phyloP scores from a whole-genome alignment of 805 yeast genomes.

The Kazachstania taianensis region DNA sequence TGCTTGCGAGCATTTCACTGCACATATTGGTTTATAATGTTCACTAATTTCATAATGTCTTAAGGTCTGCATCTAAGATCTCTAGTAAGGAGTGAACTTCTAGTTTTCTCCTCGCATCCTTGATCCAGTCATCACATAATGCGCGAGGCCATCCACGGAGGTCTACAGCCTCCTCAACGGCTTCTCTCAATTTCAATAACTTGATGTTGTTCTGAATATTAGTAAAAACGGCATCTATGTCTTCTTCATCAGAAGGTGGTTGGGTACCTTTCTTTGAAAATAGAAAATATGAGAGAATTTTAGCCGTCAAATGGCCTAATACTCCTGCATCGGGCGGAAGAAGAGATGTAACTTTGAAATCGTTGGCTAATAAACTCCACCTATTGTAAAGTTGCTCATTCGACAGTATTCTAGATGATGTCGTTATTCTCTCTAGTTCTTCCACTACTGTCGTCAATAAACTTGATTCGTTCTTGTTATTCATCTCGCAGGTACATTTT shows the following conservation, averaged over 20 bases:
- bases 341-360: constrained; percentile 78
- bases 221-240: constrained; percentile 80
- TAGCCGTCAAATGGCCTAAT: constrained; percentile 80
- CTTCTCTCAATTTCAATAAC: constrained; percentile 70
- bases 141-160: constrained; percentile 90
- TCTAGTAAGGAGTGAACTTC: constrained; percentile 77
- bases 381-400: constrained; percentile 69
- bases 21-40: too few relatives aligned
- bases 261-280: constrained; percentile 69
- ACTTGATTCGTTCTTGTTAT: constrained; percentile 10
- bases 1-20: too few relatives aligned
- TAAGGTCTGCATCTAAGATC: constrained; percentile 56
- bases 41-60: constrained; percentile 30
- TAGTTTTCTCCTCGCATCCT: constrained; percentile 77
- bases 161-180: constrained; percentile 84
- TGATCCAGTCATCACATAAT: constrained; percentile 85
- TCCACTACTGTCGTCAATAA: constrained; percentile 26
- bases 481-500: constrained; percentile 10
- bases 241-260: constrained; percentile 48
- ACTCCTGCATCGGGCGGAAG: constrained; percentile 95
- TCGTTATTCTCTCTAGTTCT: constrained; percentile 34
- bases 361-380: constrained; percentile 73
- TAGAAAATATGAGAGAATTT: constrained; percentile 62
- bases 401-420: constrained; percentile 52
- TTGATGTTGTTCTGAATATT: constrained; percentile 68